Base-by-base conservation (phyloP, 169 alveolate genomes). In the Plasmodium reichenowi region DNA sequence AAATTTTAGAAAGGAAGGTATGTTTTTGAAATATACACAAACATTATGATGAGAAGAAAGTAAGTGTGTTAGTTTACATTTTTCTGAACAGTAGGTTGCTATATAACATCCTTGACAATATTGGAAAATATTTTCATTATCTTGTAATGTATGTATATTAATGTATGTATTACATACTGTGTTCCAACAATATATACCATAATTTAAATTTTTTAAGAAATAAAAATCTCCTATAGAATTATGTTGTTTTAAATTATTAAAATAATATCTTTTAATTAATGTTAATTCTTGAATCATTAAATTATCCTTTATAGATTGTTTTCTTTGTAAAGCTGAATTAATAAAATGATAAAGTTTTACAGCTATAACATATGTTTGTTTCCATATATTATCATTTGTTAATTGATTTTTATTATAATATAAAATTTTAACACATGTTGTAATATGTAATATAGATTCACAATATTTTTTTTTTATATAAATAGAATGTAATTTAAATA, bases 111-210 rank as follows among this genome's bases (percentile, higher is more conserved):
- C 88, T 4, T 67, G 80, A 47, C 92, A 74, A 52, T 87, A 74
- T 20, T 74, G 64, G 54, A 74, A 75, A 59, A 15, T 71, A 87
- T 87, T 32, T 83, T 68, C 56, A 72, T 83, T 83, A 83, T 83
- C 26, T 17, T 83, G 85, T 68, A 54, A 83, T 20, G 29, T 22
- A 15, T 68, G 91, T 54, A 58, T 60, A 54, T 83, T 83, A 8
- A 60, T 59, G 20, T 68, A 68, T 68, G 68, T 83, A 56, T 83
- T 83, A 48, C 91, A 83, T 17, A 83, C 62, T 47, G 85, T 9
- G 59, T 83, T 83, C 91, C 91, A 83, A 62, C 91, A 83, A 72
- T 83, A 83, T 68, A 83, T 83, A 22, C 91, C 91, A 68, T 83
- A 83, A 17, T 83, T 83, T 54, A 68, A 68, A 68, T 83, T 83